Evolutionary conservation across 495 filamentous ascomycete species (phyloP).

Genomic region (Neurospora sp.): DNA sequence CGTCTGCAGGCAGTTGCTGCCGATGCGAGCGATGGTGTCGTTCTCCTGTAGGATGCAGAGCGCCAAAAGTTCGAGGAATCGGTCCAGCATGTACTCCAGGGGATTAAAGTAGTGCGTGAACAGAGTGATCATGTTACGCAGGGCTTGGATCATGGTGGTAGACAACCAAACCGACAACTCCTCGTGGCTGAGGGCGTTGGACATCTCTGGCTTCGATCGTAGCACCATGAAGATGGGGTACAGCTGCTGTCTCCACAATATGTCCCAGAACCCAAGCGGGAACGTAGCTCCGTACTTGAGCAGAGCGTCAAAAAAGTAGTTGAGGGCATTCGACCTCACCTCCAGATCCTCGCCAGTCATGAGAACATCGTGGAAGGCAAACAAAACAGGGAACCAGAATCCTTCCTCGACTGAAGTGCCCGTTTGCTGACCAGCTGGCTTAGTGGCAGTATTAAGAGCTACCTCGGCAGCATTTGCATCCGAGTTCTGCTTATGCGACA

Average conservation of each 20-base stretch:
- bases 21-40: conserved; percentile 94
- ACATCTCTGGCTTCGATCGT: conserved; percentile 91
- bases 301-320: conserved; percentile 90
- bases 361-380: conserved; percentile 95
- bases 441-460: conserved; percentile 2
- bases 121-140: conserved; percentile 95
- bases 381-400: conserved; percentile 96
- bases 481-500: conserved; percentile 48
- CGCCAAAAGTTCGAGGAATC: conserved; percentile 85
- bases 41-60: conserved; percentile 99
- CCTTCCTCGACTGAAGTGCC: conserved; percentile 81
- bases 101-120: conserved; percentile 98
- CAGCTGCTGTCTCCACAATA: conserved; percentile 89
- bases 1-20: conserved; percentile 94
- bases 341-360: conserved; percentile 99
- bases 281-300: conserved; percentile 86
- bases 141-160: conserved; percentile 97
- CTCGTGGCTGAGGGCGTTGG: conserved; percentile 84
- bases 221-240: conserved; percentile 98
- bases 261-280: conserved; percentile 94
- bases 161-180: conserved; percentile 98
- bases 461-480: not conserved
- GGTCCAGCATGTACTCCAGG: conserved; percentile 91
- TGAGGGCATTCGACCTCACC: conserved; percentile 84
- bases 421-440: conserved; percentile 32